Evolutionary conservation across 208 protist species (phyloP).

Genomic region (Porcisia deanei): DNA sequence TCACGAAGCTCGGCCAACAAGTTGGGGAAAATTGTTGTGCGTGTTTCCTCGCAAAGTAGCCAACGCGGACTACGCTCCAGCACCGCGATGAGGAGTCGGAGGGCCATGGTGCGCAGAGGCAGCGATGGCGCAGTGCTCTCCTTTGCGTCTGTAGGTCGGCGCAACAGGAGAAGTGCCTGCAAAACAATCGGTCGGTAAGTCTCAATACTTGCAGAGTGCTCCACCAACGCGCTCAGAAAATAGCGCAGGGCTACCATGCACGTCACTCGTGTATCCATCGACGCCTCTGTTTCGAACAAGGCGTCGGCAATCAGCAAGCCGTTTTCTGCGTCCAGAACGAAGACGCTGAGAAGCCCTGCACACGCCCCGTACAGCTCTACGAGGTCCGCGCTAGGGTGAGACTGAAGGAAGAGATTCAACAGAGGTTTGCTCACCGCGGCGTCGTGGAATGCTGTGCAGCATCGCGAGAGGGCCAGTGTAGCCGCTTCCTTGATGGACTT

Average conservation of each 20-base stretch:
- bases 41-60: slow-evolving; percentile 37
- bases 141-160: slow-evolving; percentile 15
- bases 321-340: slow-evolving; percentile 10
- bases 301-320: slow-evolving; percentile 19
- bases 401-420: slow-evolving; percentile 35
- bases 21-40: slow-evolving; percentile 24
- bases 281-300: slow-evolving; percentile 11
- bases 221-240: slow-evolving; percentile 22
- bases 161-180: slow-evolving; percentile 24
- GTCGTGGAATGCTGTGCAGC: slow-evolving; percentile 36
- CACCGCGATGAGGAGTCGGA: slow-evolving; percentile 47
- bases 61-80: slow-evolving; percentile 35
- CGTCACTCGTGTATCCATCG: slow-evolving; percentile 24
- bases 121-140: slow-evolving; percentile 29
- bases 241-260: slow-evolving; percentile 36
- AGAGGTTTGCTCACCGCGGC: slow-evolving; percentile 28
- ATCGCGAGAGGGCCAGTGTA: slow-evolving; percentile 18
- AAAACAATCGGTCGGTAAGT: slow-evolving; percentile 15
- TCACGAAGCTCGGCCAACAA: slow-evolving; percentile 30
- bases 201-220: slow-evolving; percentile 24
- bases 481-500: slow-evolving; percentile 42
- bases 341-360: slow-evolving; percentile 33
- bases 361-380: slow-evolving; percentile 40
- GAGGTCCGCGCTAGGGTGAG: slow-evolving; percentile 17
- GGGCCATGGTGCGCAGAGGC: slow-evolving; percentile 27